Evolutionary conservation across 208 protist genomes (phyloP), one percentile per base, ranked within the genome.

Genomic region (Wallacemonas sp.): DNA sequence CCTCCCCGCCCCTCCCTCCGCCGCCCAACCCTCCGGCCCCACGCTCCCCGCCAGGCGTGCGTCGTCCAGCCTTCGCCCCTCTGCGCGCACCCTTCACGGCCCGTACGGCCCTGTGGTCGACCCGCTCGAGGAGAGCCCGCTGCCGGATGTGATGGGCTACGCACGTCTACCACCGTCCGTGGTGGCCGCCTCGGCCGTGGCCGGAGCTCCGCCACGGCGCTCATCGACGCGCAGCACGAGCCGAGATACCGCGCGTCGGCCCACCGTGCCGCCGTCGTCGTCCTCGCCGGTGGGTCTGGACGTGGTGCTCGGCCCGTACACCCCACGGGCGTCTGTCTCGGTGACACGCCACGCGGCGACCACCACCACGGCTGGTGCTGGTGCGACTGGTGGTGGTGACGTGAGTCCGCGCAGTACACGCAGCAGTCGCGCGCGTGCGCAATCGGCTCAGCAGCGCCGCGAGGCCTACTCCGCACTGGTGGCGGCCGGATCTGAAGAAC

Each of bases 191-290:
- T 29, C 20, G 7, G 5, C 33, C 3, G 67, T 57, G 7, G 26
- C 65, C 25, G 76, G 70, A 8, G 48, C 76, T 29, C 65, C 79
- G 14, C 26, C 50, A 2, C 76, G 46, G 18, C 48, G 48, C 48
- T 26, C 48, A 3, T 26, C 22, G 22, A 55, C 48, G 48, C 48
- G 22, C 38, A 61, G 33, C n/a, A 29, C 23, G 28, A 29, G 38
- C 20, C 31, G 55, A 10, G 28, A 32, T n/a, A 16, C 36, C 42
- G 48, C 49, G 22, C 61, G 28, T 26, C 31, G 33, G 3, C 20
- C 41, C 4, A 68, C 28, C 25, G 52, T 11, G 39, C 33, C 3
- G 20, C 52, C 3, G 31, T 33, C 8, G 16, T n/a, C n/a, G n/a
- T n/a, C 5, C 16, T 8, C 7, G 5, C 31, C 16, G 32, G 28